Evolutionary conservation across 2,329 filamentous ascomycete species (phyloP).

Genomic region (Aschersonia sp.): DNA sequence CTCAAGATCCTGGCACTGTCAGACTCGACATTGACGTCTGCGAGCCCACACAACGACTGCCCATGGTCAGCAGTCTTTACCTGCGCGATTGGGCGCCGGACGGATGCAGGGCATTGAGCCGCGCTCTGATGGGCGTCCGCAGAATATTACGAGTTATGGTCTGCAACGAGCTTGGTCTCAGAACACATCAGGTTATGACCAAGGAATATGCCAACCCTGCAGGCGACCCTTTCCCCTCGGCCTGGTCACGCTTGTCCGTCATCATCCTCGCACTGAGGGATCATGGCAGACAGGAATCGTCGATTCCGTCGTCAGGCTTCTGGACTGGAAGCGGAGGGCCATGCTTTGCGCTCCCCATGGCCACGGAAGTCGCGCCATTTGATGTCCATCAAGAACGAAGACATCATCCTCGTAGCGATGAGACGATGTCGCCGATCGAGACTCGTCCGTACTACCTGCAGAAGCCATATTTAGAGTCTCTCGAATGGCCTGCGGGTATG

Average conservation of each 20-base stretch:
- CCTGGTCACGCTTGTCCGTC: background rate
- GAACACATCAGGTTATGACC: constrained; percentile 2
- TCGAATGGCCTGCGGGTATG: background rate
- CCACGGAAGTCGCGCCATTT: constrained; percentile 4
- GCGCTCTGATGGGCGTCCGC: constrained; percentile 2
- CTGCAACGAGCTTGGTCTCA: constrained; percentile 7
- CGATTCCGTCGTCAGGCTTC: background rate
- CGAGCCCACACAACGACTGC: background rate
- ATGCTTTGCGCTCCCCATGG: constrained; percentile 7
- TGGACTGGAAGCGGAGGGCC: constrained; percentile 6
- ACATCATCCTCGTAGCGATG: background rate
- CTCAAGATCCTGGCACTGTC: background rate
- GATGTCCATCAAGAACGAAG: background rate
- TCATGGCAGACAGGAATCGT: background rate
- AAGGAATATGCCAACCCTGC: constrained; percentile 1
- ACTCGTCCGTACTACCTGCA: background rate
- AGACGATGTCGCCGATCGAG: background rate
- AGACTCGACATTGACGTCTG: background rate
- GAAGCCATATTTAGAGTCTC: background rate
- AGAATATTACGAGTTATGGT: constrained; percentile 5
- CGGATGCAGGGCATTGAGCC: background rate
- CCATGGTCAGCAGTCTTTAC: constrained; percentile 1
- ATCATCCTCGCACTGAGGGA: background rate
- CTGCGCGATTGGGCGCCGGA: constrained; percentile 6
- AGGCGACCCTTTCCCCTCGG: background rate